Evolutionary conservation across 2,329 filamentous ascomycete genomes (phyloP), one percentile per base, ranked within the genome.

Genomic region (Aspergillus sp.): DNA sequence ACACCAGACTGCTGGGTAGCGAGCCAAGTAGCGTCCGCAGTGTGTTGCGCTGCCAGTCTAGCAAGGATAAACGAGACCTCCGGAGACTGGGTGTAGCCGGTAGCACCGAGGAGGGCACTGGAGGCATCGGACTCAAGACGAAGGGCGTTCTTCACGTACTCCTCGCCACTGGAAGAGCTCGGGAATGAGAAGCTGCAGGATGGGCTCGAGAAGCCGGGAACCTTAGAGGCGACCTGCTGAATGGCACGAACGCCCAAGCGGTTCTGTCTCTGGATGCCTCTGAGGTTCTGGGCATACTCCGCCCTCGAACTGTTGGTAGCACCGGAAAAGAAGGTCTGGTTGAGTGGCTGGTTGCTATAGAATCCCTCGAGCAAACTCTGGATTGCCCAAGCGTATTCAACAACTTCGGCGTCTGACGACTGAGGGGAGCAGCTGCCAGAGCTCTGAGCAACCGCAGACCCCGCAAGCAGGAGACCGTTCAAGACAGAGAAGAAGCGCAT

Each of bases 31-130:
- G 66, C 58, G 21, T 66, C 64, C 4, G 60, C 60, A 31, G 55
- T 61, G 56, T 71, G 68, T 59, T 68, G 57, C 37, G 67, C 65
- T 12, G 68, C 68, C 45, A 71, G 56, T 35, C 69, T 66, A 12
- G 69, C 63, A 40, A 70, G 37, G 11, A 71, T 59, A 64, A 71
- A 71, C 5, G 69, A 59, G 17, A 70, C 66, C 61, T 71, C 66
- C 15, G 68, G 69, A 1, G 69, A 61, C 37, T 68, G 59, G 27
- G 68, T 68, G 55, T 66, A 71, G 12, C 64, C 68, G 8, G 68
- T 61, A 5, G 66, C 64, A 14, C 67, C 68, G 48, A 71, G 66
- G 45, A 67, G 64, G 27, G 67, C 69, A 21, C 66, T 66, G 19
- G 58, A 47, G 33, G 64, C 59, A 19, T 54, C 64, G 9, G 52